A percentile compares a stretch with the other conserved stretches of the same genome.
These are phyloP conservation scores for Torulaspora gathmanii DNA, from an alignment of 805 yeast species.

Conservation along the genomic window DNA sequence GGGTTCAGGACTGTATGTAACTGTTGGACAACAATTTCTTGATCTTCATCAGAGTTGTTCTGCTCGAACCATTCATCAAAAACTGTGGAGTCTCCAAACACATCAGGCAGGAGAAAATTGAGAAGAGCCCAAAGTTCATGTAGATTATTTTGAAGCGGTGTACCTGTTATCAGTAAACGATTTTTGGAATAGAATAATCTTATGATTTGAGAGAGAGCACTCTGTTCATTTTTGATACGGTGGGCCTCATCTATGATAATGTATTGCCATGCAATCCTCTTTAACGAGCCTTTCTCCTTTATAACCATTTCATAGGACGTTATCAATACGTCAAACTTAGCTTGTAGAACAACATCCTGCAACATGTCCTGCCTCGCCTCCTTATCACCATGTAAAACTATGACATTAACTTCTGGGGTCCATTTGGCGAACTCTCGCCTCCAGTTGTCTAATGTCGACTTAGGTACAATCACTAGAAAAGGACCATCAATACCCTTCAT, in stretches of 20 bases:
- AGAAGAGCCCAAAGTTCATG: conserved; percentile 96
- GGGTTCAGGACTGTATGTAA: conserved; percentile 85
- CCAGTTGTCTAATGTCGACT: conserved; percentile 95
- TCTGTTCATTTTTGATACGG: conserved; percentile 90
- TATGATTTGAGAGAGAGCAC: conserved; percentile 87
- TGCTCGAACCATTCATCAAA: conserved; percentile 85
- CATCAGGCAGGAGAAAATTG: conserved; percentile 88
- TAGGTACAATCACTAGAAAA: conserved; percentile 86
- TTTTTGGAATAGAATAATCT: conserved; percentile 81
- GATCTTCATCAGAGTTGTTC: conserved; percentile 47
- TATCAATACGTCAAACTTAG: conserved; percentile 83
- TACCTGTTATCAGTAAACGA: conserved; percentile 86
- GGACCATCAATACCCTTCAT: conserved; percentile 81
- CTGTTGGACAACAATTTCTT: conserved; percentile 82
- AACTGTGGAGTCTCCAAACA: conserved; percentile 83
- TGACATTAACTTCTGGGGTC: conserved; percentile 90
- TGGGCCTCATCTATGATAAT: conserved; percentile 95
- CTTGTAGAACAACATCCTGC: conserved; percentile 53
- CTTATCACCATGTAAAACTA: conserved; percentile 85
- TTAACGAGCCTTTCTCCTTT: conserved; percentile 75
- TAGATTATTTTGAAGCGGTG: conserved; percentile 89
- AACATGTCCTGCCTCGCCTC: conserved; percentile 66
- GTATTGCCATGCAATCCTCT: conserved; percentile 88
- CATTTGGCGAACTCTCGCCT: conserved; percentile 87
- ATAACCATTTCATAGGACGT: conserved; percentile 93